Conservation (phyloP, 352 stramenopile genomes). For the Blastocystis sp. region DNA sequence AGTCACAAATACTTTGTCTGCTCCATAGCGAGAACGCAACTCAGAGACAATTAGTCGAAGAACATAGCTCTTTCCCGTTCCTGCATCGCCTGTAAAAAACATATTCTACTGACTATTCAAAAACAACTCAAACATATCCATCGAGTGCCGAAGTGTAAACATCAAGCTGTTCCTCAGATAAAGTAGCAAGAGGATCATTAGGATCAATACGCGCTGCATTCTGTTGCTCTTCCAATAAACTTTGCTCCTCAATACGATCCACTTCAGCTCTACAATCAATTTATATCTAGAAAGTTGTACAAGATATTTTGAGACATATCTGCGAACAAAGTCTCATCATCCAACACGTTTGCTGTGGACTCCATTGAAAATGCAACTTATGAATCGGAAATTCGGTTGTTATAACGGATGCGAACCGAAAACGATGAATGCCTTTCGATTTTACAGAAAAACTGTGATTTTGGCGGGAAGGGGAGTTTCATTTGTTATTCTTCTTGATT, state of each 20-base stretch:
- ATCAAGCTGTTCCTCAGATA: constrained; percentile 29
- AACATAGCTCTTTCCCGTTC: constrained; percentile 76
- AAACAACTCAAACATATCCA: not conserved
- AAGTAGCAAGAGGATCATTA: not conserved
- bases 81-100: constrained; percentile 78
- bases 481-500: not conserved
- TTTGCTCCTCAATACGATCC: constrained; percentile 14
- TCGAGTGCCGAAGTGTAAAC: constrained; percentile 31
- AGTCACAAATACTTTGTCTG: constrained; percentile 72
- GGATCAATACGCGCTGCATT: not conserved
- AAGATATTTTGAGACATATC: constrained; percentile 6
- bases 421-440: no score
- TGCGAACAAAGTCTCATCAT: not conserved
- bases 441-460: not conserved
- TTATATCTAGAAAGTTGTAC: not conserved
- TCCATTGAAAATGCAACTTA: not conserved
- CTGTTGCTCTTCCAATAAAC: not conserved
- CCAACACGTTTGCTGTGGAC: not conserved
- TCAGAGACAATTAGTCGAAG: constrained; percentile 69
- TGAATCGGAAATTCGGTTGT: no score
- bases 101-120: constrained; percentile 67
- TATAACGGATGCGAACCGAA: no score
- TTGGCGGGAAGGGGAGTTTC: constrained; percentile 11
- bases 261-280: not conserved
- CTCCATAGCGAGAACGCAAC: constrained; percentile 29